These are phyloP conservation scores for Crucihimalaya himalaica DNA, from an alignment of 345 rosid genomes.

Conservation along the genomic window DNA sequence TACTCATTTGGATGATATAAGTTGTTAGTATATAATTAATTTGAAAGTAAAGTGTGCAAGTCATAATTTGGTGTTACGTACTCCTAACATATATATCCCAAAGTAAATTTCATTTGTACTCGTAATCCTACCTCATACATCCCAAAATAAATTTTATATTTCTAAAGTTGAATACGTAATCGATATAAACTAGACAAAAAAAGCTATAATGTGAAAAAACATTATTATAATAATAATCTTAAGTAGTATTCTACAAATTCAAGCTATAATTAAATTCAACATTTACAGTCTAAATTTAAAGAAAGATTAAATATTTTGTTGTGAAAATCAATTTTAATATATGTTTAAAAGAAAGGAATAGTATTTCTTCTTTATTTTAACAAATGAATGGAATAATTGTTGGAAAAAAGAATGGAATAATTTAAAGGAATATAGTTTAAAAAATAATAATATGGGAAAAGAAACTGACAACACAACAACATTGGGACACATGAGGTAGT, in stretches of 20 bases:
- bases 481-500: background rate
- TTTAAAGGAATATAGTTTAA: background rate
- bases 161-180: background rate
- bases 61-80: slow-evolving; percentile 12
- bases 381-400: background rate
- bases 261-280: background rate
- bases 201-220: no score
- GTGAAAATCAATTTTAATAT: background rate
- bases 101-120: background rate
- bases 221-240: background rate
- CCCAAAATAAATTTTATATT: background rate
- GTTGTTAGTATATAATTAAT: background rate
- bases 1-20: background rate
- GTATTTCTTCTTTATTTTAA: background rate
- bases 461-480: slow-evolving; percentile 7
- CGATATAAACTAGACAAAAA: background rate
- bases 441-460: background rate
- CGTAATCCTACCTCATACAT: background rate
- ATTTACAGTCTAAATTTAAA: background rate
- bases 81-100: background rate
- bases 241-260: no score
- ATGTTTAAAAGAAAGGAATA: background rate
- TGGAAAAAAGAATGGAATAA: background rate
- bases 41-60: background rate
- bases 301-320: no score